Evolutionary conservation across 495 filamentous ascomycete genomes (phyloP), one percentile per base, ranked within the genome.

Genomic region (Mycothermus thermophilus): DNA sequence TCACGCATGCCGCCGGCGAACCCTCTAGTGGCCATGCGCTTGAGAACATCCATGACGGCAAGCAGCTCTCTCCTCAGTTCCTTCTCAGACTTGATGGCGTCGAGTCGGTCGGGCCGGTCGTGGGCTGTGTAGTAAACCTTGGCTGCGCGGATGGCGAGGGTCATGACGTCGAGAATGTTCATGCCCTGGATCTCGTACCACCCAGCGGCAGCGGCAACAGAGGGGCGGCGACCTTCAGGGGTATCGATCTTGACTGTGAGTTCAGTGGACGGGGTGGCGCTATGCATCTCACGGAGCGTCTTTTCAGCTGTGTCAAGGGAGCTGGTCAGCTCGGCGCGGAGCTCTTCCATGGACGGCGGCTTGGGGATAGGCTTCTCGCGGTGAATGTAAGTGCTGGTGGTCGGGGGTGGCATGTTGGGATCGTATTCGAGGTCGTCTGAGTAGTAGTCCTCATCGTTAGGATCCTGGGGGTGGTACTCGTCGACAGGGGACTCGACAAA

Each of bases 101-200:
- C 80, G n/a, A 95, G 62, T 16, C 81, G 77, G 37, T 83, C 76
- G 5, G 86, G 82, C 14, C 79, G 63, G 47, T 85, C 75, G 50
- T 95, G 86, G 1, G 80, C 60, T 5, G 85, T 93, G 58, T 95
- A 96, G 61, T 95, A 97, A 28, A 86, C 77, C 52, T 86, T 93
- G 22, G 90, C 90, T 5, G 92, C 87, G 22, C 84, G 77, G 38
- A 97, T 94, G 10, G 87, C 87, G 28, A 95, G 66, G 3, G 90
- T 97, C 57, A 88, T 77, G 30, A 93, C 73, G 48, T 96, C 90
- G 23, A 95, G 63, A 25, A 97, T 71, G 38, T 92, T 81, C 61
- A 94, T 72, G 6, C 90, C 90, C 53, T 95, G 81, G 5, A 94
- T 67, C 50, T 95, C 83, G 49, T 81, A 71, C 70, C 79, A 90